These are phyloP conservation scores for Pinus taeda DNA, from an alignment of 75 land plant genomes.

Conservation along the genomic window DNA sequence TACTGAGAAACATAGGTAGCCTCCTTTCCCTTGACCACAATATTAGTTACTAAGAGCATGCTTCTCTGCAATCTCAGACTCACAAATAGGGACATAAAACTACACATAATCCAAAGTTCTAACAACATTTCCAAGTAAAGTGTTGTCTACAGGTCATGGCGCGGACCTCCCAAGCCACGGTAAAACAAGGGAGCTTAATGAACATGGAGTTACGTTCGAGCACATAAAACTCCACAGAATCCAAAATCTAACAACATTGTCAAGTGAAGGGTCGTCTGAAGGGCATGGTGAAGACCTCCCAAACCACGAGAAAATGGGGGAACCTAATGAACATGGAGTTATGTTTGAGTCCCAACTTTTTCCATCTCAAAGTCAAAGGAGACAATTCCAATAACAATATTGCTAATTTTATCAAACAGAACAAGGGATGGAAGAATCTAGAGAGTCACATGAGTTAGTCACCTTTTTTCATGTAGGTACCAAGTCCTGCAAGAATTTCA, in stretches of 20 bases:
- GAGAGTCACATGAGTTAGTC: neutral
- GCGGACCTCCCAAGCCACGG: too few species aligned
- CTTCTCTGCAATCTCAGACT: neutral
- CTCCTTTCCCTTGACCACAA: neutral
- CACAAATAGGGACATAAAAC: neutral
- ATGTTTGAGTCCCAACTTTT: too few species aligned
- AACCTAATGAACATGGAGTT: too few species aligned
- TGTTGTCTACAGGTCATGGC: neutral
- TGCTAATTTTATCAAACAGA: neutral
- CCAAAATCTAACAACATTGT: neutral
- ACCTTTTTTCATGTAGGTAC: constrained; percentile 49
- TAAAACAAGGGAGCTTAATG: too few species aligned
- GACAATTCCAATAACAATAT: neutral
- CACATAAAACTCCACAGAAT: neutral
- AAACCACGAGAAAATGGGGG: too few species aligned
- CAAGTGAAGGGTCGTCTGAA: neutral
- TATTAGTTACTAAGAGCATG: neutral
- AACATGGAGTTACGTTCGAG: too few species aligned
- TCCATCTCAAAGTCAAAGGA: too few species aligned
- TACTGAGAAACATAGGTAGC: neutral
- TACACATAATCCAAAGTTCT: neutral
- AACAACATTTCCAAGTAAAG: neutral
- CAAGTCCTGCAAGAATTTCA: constrained; percentile 41
- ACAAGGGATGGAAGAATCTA: neutral
- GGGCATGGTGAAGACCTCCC: neutral